Conservation (phyloP, 768 basidiomycete genomes). For the Asterophora parasitica region DNA sequence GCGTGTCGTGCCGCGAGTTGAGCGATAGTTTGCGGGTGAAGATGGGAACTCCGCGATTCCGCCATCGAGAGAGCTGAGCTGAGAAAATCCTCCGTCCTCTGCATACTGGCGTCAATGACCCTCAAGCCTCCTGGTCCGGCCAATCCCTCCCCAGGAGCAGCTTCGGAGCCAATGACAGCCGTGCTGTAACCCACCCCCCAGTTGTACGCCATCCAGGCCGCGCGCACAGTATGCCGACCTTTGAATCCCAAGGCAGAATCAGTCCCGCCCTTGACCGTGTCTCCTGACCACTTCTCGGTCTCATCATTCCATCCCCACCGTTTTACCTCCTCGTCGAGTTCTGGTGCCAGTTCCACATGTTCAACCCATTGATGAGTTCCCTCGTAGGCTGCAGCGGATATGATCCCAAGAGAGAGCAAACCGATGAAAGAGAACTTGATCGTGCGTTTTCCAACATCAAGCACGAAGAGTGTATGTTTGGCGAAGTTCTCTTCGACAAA, state of each 20-base stretch:
- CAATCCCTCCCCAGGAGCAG: conserved; percentile 27
- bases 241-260: conserved; percentile 61
- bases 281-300: conserved; percentile 57
- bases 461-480: conserved; percentile 31
- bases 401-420: conserved; percentile 36
- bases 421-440: conserved; percentile 46
- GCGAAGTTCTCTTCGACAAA: conserved; percentile 24
- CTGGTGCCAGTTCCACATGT: conserved; percentile 39
- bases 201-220: conserved; percentile 68
- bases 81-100: conserved; percentile 51
- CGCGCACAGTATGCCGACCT: conserved; percentile 57
- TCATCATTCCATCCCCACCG: conserved; percentile 69
- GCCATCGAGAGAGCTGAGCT: conserved; percentile 43
- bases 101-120: conserved; percentile 50
- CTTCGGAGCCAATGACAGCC: conserved; percentile 33
- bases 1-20: conserved; percentile 56
- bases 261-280: conserved; percentile 54
- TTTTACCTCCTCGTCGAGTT: conserved; percentile 46
- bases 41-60: conserved; percentile 29
- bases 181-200: conserved; percentile 50
- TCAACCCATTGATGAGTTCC: conserved; percentile 63
- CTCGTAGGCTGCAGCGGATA: conserved; percentile 47
- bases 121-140: conserved; percentile 32
- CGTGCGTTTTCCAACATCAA: conserved; percentile 42
- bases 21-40: conserved; percentile 46